These are phyloP conservation scores for Trichophyton schoenleinii DNA, from an alignment of 2,329 filamentous ascomycete species.

Conservation along the genomic window DNA sequence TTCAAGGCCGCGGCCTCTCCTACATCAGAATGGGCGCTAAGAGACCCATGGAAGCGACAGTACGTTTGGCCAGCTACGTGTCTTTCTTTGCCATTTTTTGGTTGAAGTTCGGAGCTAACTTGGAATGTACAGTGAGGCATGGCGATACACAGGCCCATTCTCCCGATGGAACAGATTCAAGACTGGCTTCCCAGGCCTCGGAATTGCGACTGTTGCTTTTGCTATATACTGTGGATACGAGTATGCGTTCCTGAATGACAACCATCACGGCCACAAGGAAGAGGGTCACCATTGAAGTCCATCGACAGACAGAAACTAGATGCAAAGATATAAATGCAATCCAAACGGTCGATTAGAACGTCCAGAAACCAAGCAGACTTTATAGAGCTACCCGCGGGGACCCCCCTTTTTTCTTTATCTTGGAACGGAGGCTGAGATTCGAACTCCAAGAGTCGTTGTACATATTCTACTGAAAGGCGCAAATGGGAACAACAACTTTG, in stretches of 20 bases:
- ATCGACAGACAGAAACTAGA: background rate
- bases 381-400: background rate
- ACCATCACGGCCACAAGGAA: slow-evolving; percentile 42
- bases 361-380: background rate
- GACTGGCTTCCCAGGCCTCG: slow-evolving; percentile 74
- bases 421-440: background rate
- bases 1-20: slow-evolving; percentile 59
- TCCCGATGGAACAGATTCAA: slow-evolving; percentile 82
- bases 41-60: slow-evolving; percentile 53
- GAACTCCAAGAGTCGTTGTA: slow-evolving; percentile 1
- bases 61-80: slow-evolving; percentile 26
- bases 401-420: background rate
- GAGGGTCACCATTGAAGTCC: background rate
- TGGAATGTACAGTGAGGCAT: slow-evolving; percentile 58
- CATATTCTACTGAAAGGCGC: slow-evolving; percentile 1
- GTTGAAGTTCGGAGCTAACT: slow-evolving; percentile 13
- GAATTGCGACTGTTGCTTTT: slow-evolving; percentile 85
- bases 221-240: slow-evolving; percentile 81
- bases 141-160: slow-evolving; percentile 86
- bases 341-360: background rate
- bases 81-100: no score
- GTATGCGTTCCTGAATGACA: slow-evolving; percentile 67
- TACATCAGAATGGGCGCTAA: slow-evolving; percentile 36
- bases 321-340: background rate
- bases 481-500: slow-evolving; percentile 1